phyloP scores from a whole-genome alignment of 805 yeast species.

The Hagleromyces aurorensis region DNA sequence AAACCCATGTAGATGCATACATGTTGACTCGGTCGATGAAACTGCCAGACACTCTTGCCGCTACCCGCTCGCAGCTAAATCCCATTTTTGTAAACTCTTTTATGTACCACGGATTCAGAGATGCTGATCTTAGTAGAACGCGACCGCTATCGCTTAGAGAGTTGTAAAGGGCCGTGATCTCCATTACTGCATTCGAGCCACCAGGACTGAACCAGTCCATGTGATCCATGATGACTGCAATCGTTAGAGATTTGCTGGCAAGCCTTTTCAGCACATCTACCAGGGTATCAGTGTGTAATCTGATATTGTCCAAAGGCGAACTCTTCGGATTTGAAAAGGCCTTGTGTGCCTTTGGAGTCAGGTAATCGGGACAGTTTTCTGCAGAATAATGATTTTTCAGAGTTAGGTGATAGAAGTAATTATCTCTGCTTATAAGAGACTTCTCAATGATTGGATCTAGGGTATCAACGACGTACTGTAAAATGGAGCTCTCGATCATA shows the following conservation, averaged over 20 bases:
- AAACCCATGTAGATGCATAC: constrained; percentile 87
- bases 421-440: constrained; percentile 58
- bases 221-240: constrained; percentile 82
- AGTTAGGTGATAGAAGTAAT: constrained; percentile 69
- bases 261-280: constrained; percentile 68
- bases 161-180: constrained; percentile 53
- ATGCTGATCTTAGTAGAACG: constrained; percentile 69
- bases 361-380: constrained; percentile 68
- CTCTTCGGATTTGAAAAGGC: constrained; percentile 35
- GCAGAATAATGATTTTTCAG: constrained; percentile 53
- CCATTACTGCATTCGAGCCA: constrained; percentile 55
- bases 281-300: constrained; percentile 73
- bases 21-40: constrained; percentile 75
- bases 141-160: constrained; percentile 64
- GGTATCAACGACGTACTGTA: constrained; percentile 68
- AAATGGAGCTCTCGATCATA: constrained; percentile 66
- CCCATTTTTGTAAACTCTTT: constrained; percentile 59
- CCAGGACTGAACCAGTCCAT: constrained; percentile 83
- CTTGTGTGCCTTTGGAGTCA: constrained; percentile 51
- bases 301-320: constrained; percentile 58
- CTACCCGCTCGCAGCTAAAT: constrained; percentile 61
- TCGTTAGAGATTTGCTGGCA: constrained; percentile 53
- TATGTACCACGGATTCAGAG: constrained; percentile 72
- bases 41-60: constrained; percentile 51
- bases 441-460: constrained; percentile 65